phyloP scores from a whole-genome alignment of 2,329 filamentous ascomycete species.

The Fusarium tjaetaba region DNA sequence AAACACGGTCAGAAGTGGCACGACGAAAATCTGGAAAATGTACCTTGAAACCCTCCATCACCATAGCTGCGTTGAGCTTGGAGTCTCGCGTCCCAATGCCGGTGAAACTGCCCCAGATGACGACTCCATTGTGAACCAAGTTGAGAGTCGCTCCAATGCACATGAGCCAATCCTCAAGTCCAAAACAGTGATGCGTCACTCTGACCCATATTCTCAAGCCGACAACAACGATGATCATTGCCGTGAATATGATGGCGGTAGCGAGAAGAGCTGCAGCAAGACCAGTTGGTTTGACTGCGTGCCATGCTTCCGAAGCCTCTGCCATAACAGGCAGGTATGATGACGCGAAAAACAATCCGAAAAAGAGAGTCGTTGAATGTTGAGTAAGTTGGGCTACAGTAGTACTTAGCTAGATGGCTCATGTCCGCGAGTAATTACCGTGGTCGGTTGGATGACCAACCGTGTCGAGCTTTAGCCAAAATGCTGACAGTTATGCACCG shows the following conservation, averaged over 20 bases:
- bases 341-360: not conserved
- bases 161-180: slow-evolving; percentile 17
- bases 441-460: not conserved
- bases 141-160: slow-evolving; percentile 10
- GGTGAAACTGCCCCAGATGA: slow-evolving; percentile 2
- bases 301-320: not conserved
- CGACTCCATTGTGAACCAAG: slow-evolving; percentile 9
- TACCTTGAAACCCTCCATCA: slow-evolving; percentile 14
- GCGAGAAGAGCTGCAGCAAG: slow-evolving; percentile 8
- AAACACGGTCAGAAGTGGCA: fast-evolving
- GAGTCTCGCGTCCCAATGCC: slow-evolving; percentile 6
- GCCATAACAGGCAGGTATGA: not conserved
- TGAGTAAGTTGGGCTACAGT: not conserved
- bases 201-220: not conserved
- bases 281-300: not conserved
- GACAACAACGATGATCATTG: not conserved
- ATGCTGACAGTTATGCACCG: not conserved
- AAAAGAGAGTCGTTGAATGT: no score
- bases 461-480: not conserved
- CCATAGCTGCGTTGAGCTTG: not conserved
- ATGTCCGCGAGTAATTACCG: not conserved
- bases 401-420: not conserved
- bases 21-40: fast-evolving
- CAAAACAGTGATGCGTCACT: not conserved
- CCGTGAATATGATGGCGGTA: not conserved